Percentiles rank a stretch among this genome's conserved stretches.
Evolutionary conservation across 1,284 basidiomycete species (phyloP).

Genomic region (Tylopilus sp.): DNA sequence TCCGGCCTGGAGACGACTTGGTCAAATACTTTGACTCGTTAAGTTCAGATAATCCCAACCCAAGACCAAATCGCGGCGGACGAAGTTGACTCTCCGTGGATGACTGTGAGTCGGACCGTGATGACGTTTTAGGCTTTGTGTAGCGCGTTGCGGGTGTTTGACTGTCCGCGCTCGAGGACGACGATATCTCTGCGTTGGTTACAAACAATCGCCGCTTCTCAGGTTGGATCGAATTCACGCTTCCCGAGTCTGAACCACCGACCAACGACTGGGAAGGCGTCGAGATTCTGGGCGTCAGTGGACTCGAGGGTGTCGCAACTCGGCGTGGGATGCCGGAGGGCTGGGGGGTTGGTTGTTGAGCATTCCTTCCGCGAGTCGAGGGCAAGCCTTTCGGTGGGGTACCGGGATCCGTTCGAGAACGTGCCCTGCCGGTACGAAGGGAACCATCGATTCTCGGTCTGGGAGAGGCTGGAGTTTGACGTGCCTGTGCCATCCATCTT

Average conservation of each 20-base stretch:
- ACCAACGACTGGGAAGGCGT: background rate
- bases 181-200: conserved; percentile 47
- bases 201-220: conserved; percentile 45
- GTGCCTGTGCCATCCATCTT: conserved; percentile 6
- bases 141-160: conserved; percentile 22
- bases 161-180: conserved; percentile 43
- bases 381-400: conserved; percentile 18
- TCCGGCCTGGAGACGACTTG: conserved; percentile 11
- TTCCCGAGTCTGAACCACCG: conserved; percentile 7
- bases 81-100: conserved; percentile 25
- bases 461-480: conserved; percentile 8
- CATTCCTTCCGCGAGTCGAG: conserved; percentile 17
- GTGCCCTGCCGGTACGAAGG: conserved; percentile 25
- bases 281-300: conserved; percentile 10
- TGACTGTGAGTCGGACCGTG: conserved; percentile 20
- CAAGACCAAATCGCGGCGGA: conserved; percentile 30
- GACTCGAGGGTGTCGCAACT: conserved; percentile 15
- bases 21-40: conserved; percentile 11
- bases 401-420: conserved; percentile 43
- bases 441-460: conserved; percentile 12
- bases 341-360: conserved; percentile 14
- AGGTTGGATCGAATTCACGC: conserved; percentile 18
- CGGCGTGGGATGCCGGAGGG: conserved; percentile 41
- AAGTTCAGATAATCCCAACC: conserved; percentile 25
- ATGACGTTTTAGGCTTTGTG: conserved; percentile 17